These are phyloP conservation scores for Citrus sinensis DNA, from an alignment of 345 rosid species.

Conservation along the genomic window DVS_A1.0 CM039162.1:22276501-22277000, in stretches of 20 bases:
- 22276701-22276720: not conserved
- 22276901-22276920: too few relatives aligned
- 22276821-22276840: not conserved
- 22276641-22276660: not conserved
- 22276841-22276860: not conserved
- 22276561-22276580: not conserved
- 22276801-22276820: not conserved
- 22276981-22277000: too few relatives aligned
- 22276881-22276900: not conserved
- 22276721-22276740: not conserved
- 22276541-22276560: not conserved
- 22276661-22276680: not conserved
- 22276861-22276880: constrained; percentile 1
- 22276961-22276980: too few relatives aligned
- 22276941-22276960: too few relatives aligned
- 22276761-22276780: not conserved
- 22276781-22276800: not conserved
- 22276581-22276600: not conserved
- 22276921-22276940: too few relatives aligned
- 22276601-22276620: not conserved
- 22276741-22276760: not conserved
- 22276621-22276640: not conserved
- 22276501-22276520: not conserved
- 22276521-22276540: not conserved
- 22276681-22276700: too few relatives aligned